Evolutionary conservation across 257 asterid species (phyloP).

Genomic region (Buddleja alternifolia): DNA sequence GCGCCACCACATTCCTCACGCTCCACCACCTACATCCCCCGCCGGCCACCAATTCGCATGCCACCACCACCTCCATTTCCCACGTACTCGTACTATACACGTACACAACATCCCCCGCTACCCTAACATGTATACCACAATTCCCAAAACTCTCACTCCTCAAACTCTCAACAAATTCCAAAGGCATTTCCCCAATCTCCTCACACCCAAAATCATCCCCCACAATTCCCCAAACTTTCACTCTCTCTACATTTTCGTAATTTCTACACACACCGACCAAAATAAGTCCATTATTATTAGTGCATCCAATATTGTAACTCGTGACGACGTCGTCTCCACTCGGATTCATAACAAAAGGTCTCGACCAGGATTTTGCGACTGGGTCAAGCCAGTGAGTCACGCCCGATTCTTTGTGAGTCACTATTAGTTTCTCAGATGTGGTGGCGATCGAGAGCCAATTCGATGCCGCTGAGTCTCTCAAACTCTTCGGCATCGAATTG

Average conservation of each 20-base stretch:
- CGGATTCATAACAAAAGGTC: constrained; percentile 34
- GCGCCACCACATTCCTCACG: constrained; percentile 45
- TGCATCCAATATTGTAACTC: constrained; percentile 47
- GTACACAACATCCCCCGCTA: constrained; percentile 47
- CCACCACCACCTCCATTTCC: constrained; percentile 61
- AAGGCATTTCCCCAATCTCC: constrained; percentile 68
- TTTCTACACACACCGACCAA: constrained; percentile 47
- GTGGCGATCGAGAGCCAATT: constrained; percentile 58
- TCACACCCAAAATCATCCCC: constrained; percentile 33
- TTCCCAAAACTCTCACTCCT: constrained; percentile 41
- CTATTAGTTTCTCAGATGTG: constrained; percentile 44
- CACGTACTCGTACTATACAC: constrained; percentile 38
- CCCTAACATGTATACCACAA: constrained; percentile 37
- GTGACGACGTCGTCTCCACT: constrained; percentile 41
- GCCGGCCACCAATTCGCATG: constrained; percentile 50
- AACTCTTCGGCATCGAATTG: constrained; percentile 56
- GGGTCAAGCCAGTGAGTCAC: constrained; percentile 58
- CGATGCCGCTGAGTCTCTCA: constrained; percentile 56
- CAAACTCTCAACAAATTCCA: constrained; percentile 40
- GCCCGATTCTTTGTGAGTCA: constrained; percentile 60
- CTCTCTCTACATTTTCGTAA: constrained; percentile 25
- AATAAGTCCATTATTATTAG: constrained; percentile 31
- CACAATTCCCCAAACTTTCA: constrained; percentile 55
- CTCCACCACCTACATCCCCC: constrained; percentile 69
- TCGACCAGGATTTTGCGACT: constrained; percentile 50